Base-by-base conservation (phyloP, 306 rosid genomes). In the Medicago ruthenica region DNA sequence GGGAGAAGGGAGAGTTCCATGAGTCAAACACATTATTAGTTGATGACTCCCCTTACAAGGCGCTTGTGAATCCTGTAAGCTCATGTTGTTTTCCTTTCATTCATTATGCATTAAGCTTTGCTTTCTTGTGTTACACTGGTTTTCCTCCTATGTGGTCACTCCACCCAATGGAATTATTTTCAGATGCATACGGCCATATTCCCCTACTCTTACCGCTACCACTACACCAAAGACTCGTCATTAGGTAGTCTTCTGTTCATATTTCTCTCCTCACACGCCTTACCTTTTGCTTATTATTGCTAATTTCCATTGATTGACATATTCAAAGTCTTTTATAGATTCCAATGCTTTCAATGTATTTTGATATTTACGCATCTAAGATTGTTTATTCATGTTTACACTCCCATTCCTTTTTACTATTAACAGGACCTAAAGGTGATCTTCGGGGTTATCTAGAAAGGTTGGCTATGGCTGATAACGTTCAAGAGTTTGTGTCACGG, bases 21-120 rank as follows among this genome's bases (percentile, higher is more conserved):
- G 93, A 88, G 83, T 80, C 96, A 22, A 95, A 92, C 87, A 95
- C 97, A 37, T 47, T 95, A 66, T 82, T 95, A 83, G 59, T 95
- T 85, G 97, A 95, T 83, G 99, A 95, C 78, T 90, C 97, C 57
- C 97, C 99, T 2, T 89, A 90, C 76, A 92, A 95, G 82, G 96
- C 97, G 34, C 82, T 92, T 51, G 16, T 82, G 81, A 95, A 95
- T 85, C 99, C 99, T 79, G 99, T 95, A 81, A 84, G 93, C 73
- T 73, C 39, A 27, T 53, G 18, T 48, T 67, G 48, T 81, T 58
- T 80, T 18, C 66, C 67, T 75, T 39, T 27, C 57, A 51, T 72
- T 21, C 21, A 24, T 31, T 64, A 42, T 59, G 27, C 16, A 15
- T 18, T 50, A 18, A 76, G 50, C 73, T 64, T 79, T n/a, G 67